These are phyloP conservation scores for Phragmites australis DNA, from an alignment of 176 grass and related monocot genomes.

Conservation along the genomic window DNA sequence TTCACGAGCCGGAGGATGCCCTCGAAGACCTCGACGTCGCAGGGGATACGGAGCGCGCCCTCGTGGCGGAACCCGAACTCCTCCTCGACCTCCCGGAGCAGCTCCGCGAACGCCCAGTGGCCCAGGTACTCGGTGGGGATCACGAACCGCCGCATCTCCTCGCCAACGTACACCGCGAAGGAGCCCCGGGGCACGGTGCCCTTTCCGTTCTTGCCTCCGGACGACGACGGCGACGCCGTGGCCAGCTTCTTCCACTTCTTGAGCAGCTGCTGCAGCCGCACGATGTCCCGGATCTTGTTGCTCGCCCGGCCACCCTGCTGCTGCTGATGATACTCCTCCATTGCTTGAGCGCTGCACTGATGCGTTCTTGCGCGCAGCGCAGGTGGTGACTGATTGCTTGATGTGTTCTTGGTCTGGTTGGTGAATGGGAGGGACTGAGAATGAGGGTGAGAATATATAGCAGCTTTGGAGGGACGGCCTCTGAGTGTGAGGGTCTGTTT, in stretches of 20 bases:
- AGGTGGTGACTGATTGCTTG: not conserved
- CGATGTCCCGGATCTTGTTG: constrained; percentile 85
- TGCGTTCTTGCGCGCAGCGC: constrained; percentile 7
- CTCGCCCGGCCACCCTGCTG: constrained; percentile 41
- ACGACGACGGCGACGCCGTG: constrained; percentile 38
- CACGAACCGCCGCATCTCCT: constrained; percentile 90
- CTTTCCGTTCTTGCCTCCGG: not conserved
- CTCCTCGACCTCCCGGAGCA: constrained; percentile 87
- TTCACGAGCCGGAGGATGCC: constrained; percentile 57
- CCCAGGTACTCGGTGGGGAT: constrained; percentile 87
- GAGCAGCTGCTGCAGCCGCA: constrained; percentile 79
- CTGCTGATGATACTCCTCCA: constrained; percentile 35
- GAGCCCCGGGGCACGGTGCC: constrained; percentile 65
- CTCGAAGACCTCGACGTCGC: constrained; percentile 68
- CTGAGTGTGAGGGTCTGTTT: constrained; percentile 20
- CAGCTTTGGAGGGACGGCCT: not conserved
- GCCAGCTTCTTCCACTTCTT: constrained; percentile 83
- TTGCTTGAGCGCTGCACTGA: not conserved
- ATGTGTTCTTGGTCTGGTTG: not conserved
- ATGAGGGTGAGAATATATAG: constrained; percentile 37
- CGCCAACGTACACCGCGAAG: constrained; percentile 82
- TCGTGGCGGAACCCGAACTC: constrained; percentile 90
- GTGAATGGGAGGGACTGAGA: not conserved
- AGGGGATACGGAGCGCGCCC: constrained; percentile 85
- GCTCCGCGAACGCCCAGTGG: constrained; percentile 65